Conservation (phyloP, 495 filamentous ascomycete species). For the Umbilicaria muhlenbergii region DNA sequence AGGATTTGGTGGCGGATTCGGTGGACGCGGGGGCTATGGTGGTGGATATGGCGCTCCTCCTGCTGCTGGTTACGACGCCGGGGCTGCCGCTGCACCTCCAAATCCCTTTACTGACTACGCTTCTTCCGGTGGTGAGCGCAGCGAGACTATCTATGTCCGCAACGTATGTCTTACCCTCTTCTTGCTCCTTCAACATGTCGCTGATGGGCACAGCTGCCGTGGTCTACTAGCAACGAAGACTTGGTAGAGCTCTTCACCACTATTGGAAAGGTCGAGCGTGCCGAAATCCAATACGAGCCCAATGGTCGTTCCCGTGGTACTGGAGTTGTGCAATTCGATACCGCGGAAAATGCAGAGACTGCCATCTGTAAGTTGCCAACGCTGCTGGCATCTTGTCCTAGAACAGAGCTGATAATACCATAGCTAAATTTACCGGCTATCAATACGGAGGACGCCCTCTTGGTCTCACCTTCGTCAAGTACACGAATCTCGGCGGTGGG, state of each 20-base stretch:
- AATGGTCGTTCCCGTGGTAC: conserved; percentile 91
- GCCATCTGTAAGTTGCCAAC: conserved; percentile 50
- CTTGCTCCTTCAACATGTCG: neutral
- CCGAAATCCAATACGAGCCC: conserved; percentile 95
- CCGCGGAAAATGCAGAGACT: conserved; percentile 69
- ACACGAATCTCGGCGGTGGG: conserved; percentile 46
- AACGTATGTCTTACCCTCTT: conserved; percentile 52
- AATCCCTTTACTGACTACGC: conserved; percentile 95
- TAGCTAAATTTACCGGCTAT: conserved; percentile 91
- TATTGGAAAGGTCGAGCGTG: conserved; percentile 93
- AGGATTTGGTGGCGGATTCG: conserved; percentile 23
- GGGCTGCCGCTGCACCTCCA: conserved; percentile 37
- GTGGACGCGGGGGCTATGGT: conserved; percentile 25
- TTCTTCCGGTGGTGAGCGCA: conserved; percentile 71
- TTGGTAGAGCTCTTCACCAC: conserved; percentile 91
- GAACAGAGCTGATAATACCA: conserved; percentile 8
- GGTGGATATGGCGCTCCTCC: conserved; percentile 20
- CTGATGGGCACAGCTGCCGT: conserved; percentile 54
- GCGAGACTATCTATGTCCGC: conserved; percentile 80
- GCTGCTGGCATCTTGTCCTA: neutral
- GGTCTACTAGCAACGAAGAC: conserved; percentile 98
- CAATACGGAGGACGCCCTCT: conserved; percentile 93
- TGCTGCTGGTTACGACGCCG: conserved; percentile 23
- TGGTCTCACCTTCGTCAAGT: conserved; percentile 83
- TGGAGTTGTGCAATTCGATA: conserved; percentile 88